Evolutionary conservation across 768 basidiomycete genomes (phyloP), one percentile per base, ranked within the genome.

Genomic region (Lactarius quietus): DNA sequence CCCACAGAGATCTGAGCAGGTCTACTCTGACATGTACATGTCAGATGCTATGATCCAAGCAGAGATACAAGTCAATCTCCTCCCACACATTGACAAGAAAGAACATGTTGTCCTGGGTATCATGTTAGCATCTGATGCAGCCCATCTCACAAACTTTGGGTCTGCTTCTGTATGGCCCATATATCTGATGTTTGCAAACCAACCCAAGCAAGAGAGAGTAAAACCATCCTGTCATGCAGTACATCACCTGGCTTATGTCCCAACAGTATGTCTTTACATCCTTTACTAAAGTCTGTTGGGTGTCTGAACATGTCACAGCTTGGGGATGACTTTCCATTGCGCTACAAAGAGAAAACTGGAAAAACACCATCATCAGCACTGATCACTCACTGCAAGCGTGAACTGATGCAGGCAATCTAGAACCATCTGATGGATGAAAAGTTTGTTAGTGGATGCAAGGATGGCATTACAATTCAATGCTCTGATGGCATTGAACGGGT

Each of bases 321-420:
- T 6, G 43, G n/a, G 0, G n/a, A 2, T 9, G 9, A n/a, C n/a
- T 45, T 45, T 23, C 20, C 9, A 12, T n/a, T 20, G 8, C 43
- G 9, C 2, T 45, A 45, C 3, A 20, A 20, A 10, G n/a, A 45
- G 9, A 9, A 9, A 1, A 45, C 43, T 3, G 43, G n/a, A 1
- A 7, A n/a, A 45, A 9, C 43, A 9, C 43, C n/a, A 1, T n/a
- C 20, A 3, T 3, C 43, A 0, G 43, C 9, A 0, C 14, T 70
- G 3, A 43, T 66, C 4, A 67, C 68, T 0, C 69, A 72, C 54
- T 72, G 71, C 62, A 66, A 63, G 2, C 70, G 69, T 0, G 73
- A 74, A 45, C 64, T 72, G 12, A 62, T 74, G 43, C 74, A 75
- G 15, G 70, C 14, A 4, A 48, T 67, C 0, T 70, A 71, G 71